phyloP scores from a whole-genome alignment of 2,329 filamentous ascomycete genomes.

The Aquanectria penicillioides region DNA sequence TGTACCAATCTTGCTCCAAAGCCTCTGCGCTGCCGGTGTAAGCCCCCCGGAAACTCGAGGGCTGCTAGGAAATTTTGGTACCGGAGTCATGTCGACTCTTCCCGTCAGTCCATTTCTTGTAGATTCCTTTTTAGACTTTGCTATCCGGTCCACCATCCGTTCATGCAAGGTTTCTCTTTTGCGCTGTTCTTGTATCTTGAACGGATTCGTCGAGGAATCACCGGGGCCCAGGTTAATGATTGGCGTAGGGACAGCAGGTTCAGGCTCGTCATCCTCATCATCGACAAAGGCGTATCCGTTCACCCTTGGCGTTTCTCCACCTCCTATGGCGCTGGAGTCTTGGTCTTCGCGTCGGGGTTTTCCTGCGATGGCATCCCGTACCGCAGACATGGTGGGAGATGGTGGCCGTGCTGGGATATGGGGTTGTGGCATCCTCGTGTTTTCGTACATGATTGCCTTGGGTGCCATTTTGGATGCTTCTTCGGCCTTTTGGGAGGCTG shows the following conservation, averaged over 20 bases:
- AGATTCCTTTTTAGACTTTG: slow-evolving; percentile 74
- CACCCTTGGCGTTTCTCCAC: slow-evolving; percentile 84
- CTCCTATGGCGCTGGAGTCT: slow-evolving; percentile 61
- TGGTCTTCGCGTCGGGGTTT: slow-evolving; percentile 70
- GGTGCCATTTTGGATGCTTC: slow-evolving; percentile 77
- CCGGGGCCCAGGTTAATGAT: slow-evolving; percentile 67
- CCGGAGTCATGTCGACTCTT: slow-evolving; percentile 67
- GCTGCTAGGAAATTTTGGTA: slow-evolving; percentile 77
- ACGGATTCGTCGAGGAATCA: slow-evolving; percentile 79
- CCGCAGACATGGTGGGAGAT: slow-evolving; percentile 85
- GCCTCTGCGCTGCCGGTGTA: slow-evolving; percentile 78
- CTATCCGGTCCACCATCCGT: slow-evolving; percentile 84
- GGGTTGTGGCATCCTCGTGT: slow-evolving; percentile 78
- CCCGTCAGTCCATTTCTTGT: slow-evolving; percentile 68
- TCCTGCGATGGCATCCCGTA: slow-evolving; percentile 85
- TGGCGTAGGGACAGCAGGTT: slow-evolving; percentile 41
- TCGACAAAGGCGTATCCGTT: slow-evolving; percentile 97
- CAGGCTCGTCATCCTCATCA: slow-evolving; percentile 69
- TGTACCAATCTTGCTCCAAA: slow-evolving; percentile 71
- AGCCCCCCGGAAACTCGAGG: slow-evolving; percentile 66
- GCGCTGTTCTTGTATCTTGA: slow-evolving; percentile 79
- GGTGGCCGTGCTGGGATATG: slow-evolving; percentile 61
- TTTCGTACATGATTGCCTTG: slow-evolving; percentile 81
- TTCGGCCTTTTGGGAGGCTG: slow-evolving; percentile 75
- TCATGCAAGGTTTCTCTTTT: slow-evolving; percentile 84